Base-by-base conservation (phyloP, 805 yeast species). In the Lachancea thermotolerans region DNA sequence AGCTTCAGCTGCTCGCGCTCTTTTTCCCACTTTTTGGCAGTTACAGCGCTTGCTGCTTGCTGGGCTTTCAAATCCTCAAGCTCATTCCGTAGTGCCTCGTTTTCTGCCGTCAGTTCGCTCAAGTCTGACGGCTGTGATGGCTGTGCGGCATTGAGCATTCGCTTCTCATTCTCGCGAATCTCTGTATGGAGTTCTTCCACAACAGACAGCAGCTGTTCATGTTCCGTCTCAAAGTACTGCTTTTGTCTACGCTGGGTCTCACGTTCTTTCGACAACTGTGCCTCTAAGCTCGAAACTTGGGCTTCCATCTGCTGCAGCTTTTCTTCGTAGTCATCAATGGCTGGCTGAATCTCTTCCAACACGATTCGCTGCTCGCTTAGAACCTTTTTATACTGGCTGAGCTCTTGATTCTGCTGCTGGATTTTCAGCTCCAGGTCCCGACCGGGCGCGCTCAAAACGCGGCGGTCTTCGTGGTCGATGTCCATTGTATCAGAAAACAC, bases 341-440 rank as follows among this genome's bases (percentile, higher is more conserved):
- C 55, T 8, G 63, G 65, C 33, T 64, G 64, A 9, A 59, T 49
- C 14, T 63, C 66, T 42, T 63, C 67, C 8, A 59, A 41, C 1
- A 59, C 59, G 8, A 51, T 45, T 30, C 65, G 44, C 46, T 62
- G 68, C 25, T 64, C 68, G 41, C 62, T 58, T 25, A 62, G 44
- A 28, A 63, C 39, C 33, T 49, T 49, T 42, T 59, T 61, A 36
- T 57, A 63, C 27, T 55, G 58, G 3, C 33, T 29, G 9, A 60
- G 49, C 35, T 58, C 62, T 29, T 44, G 47, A 16, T 33, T 33
- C 57, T 55, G 38, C 66, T 65, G 48, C 78, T 72, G 47, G 71
- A 75, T 14, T 58, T 60, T 53, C 77, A 62, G 42, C 67, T 66
- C 10, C 46, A 45, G 38, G 70, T 60, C 32, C 48, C 46, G 34